These are phyloP conservation scores for Saccharomycopsis babjevae DNA, from an alignment of 805 yeast genomes.

Conservation along the genomic window DNA sequence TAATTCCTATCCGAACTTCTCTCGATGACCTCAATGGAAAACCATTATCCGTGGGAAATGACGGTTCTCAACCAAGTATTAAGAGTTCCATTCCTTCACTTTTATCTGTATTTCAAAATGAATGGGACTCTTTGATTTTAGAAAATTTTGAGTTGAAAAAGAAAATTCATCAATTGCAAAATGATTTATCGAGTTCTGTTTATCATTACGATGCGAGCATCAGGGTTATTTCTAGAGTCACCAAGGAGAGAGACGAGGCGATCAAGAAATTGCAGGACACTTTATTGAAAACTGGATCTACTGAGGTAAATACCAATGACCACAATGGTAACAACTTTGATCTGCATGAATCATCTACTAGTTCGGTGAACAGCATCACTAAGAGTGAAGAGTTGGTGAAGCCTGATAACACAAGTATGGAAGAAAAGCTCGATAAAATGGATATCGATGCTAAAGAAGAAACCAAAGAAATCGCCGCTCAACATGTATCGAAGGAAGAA, in stretches of 20 bases:
- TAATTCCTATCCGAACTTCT: conserved; percentile 35
- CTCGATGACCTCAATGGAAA: conserved; percentile 15
- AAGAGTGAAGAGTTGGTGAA: neutral
- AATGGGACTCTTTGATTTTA: conserved; percentile 80
- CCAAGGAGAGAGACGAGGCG: conserved; percentile 71
- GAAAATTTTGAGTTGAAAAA: conserved; percentile 72
- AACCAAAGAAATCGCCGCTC: neutral
- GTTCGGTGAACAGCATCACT: neutral
- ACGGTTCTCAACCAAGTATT: neutral
- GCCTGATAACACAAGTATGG: neutral
- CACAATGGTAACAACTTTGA: neutral
- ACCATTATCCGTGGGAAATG: neutral
- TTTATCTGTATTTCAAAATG: conserved; percentile 67
- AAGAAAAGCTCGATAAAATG: conserved; percentile 5
- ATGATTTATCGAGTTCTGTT: conserved; percentile 66
- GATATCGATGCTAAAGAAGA: conserved; percentile 13
- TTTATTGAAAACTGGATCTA: conserved; percentile 3
- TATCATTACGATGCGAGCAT: conserved; percentile 88
- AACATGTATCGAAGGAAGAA: neutral
- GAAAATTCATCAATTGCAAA: conserved; percentile 53
- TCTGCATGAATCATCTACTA: neutral
- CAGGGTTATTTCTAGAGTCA: conserved; percentile 66
- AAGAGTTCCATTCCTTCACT: conserved; percentile 66
- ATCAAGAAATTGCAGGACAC: conserved; percentile 42
- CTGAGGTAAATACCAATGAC: neutral